Evolutionary conservation across 164 flowering plant genomes (phyloP).

Genomic region (Magnolia officinalis): DNA sequence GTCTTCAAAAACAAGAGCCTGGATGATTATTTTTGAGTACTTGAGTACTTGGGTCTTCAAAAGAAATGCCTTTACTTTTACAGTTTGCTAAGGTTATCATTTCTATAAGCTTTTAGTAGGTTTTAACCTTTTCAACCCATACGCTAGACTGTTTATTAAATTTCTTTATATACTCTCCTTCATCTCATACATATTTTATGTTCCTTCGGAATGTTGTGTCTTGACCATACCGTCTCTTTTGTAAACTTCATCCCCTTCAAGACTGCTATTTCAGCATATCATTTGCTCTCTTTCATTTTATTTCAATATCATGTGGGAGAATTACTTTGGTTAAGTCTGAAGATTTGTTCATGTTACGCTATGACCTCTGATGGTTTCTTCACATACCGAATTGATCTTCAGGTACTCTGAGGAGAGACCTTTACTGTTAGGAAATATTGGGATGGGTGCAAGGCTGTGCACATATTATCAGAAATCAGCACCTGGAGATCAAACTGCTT

Average conservation of each 20-base stretch:
- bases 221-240: not conserved
- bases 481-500: slow-evolving; percentile 67
- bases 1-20: too few species aligned
- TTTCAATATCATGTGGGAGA: too few species aligned
- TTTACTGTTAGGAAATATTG: slow-evolving; percentile 77
- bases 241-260: not conserved
- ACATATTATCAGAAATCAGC: slow-evolving; percentile 84
- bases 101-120: too few species aligned
- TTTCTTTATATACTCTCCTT: too few species aligned
- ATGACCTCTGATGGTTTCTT: not conserved
- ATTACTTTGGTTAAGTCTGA: not conserved
- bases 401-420: slow-evolving; percentile 99
- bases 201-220: too few species aligned
- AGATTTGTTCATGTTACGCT: not conserved
- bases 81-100: too few species aligned
- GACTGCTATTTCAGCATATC: not conserved
- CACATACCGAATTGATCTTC: slow-evolving; percentile 2
- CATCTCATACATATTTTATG: too few species aligned
- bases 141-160: too few species aligned
- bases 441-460: slow-evolving; percentile 96
- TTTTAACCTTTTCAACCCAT: too few species aligned
- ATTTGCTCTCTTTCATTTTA: not conserved
- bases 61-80: too few species aligned
- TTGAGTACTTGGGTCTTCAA: too few species aligned
- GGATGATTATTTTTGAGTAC: too few species aligned